Conservation (phyloP, 2,329 filamentous ascomycete genomes). For the Pseudodiploospora longispora region DNA sequence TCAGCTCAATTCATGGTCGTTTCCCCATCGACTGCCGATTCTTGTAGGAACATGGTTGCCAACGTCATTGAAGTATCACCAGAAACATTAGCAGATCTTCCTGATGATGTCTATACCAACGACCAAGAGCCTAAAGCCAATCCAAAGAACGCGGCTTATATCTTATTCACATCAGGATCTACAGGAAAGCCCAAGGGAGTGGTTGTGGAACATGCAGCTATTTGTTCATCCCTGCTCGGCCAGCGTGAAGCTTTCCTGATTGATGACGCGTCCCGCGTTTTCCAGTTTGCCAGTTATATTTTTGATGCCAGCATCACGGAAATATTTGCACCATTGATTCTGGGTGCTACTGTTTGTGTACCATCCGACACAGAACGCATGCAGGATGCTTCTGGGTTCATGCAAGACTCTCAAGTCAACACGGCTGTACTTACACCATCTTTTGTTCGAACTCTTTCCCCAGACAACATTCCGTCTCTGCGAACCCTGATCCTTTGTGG, state of each 20-base stretch:
- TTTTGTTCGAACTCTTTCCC: background rate
- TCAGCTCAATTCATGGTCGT: slow-evolving; percentile 2
- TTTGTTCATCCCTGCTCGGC: slow-evolving; percentile 1
- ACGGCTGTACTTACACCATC: background rate
- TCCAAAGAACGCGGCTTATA: background rate
- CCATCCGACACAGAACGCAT: slow-evolving; percentile 6
- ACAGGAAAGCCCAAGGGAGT: slow-evolving; percentile 2
- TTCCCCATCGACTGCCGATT: background rate
- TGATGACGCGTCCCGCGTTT: background rate
- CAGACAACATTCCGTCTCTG: background rate
- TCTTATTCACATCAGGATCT: slow-evolving; percentile 3
- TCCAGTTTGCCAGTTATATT: slow-evolving; percentile 10
- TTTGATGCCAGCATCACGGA: slow-evolving; percentile 3
- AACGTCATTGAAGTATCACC: background rate
- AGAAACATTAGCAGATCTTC: background rate
- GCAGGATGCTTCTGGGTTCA: slow-evolving; percentile 2
- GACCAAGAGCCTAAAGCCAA: background rate
- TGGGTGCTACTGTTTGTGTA: slow-evolving; percentile 5
- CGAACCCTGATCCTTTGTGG: background rate
- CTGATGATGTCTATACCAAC: background rate
- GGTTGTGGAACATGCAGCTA: slow-evolving; percentile 1
- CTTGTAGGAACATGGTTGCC: background rate
- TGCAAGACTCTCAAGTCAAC: background rate
- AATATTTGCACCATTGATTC: background rate
- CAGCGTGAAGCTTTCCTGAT: background rate